phyloP scores from a whole-genome alignment of 179 eudicot genomes.

The Spinacia oleracea region DNA sequence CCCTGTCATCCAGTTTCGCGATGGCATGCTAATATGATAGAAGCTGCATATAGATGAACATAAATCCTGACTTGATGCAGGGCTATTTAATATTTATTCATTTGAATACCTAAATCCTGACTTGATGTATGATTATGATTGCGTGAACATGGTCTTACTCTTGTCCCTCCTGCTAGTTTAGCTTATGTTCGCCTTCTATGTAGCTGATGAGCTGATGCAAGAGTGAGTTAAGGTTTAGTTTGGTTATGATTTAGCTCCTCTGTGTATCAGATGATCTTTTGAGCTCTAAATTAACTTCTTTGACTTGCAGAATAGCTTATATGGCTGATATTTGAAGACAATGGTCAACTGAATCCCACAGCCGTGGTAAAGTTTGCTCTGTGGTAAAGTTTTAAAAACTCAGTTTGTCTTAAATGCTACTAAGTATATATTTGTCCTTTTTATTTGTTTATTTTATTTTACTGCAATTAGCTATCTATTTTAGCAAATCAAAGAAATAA shows the following conservation, averaged over 20 bases:
- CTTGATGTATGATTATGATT: neutral
- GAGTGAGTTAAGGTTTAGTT: neutral
- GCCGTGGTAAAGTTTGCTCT: neutral
- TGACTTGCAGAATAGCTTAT: slow-evolving; percentile 8
- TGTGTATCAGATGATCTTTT: neutral
- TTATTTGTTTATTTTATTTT: no score
- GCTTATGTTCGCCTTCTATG: neutral
- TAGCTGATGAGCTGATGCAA: neutral
- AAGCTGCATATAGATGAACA: neutral
- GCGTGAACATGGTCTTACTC: neutral
- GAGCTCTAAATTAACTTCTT: slow-evolving; percentile 8
- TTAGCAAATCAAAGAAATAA: neutral
- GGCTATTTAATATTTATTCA: neutral
- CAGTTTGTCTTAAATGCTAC: neutral
- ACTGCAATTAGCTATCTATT: neutral
- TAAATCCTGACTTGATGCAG: slow-evolving; percentile 1
- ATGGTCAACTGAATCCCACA: neutral
- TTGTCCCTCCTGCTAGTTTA: neutral
- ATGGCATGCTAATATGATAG: neutral
- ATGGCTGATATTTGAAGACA: neutral
- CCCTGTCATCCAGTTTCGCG: no score
- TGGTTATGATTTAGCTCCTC: neutral
- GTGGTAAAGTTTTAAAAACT: neutral
- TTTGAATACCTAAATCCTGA: neutral
- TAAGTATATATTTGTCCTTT: neutral